Evolutionary conservation across 768 basidiomycete species (phyloP).

Genomic region (Lentinula lateritia): DNA sequence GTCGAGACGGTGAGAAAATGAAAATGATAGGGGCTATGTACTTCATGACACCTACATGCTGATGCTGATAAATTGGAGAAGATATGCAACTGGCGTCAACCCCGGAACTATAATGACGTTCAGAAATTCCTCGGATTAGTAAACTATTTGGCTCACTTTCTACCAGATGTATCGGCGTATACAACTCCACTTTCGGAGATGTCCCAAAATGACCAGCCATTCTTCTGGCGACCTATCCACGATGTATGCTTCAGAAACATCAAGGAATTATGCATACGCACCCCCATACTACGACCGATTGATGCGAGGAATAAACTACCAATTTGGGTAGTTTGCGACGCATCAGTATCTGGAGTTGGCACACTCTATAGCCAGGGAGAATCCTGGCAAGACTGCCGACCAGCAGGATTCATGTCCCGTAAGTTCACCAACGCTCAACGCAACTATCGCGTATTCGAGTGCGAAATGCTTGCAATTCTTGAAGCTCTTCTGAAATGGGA

Average conservation of each 20-base stretch:
- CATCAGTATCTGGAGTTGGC: background rate
- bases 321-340: constrained; percentile 2
- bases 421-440: constrained; percentile 17
- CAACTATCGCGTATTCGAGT: constrained; percentile 17
- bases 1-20: too few species aligned
- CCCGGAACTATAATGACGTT: constrained; percentile 16
- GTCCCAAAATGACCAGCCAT: constrained; percentile 13
- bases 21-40: too few species aligned
- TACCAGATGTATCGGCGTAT: constrained; percentile 20
- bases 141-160: constrained; percentile 21
- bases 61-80: constrained; percentile 23
- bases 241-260: constrained; percentile 13
- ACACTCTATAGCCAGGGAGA: constrained; percentile 18
- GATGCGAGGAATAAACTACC: background rate
- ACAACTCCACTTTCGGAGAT: constrained; percentile 16
- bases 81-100: constrained; percentile 20
- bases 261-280: constrained; percentile 8
- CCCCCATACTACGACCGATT: constrained; percentile 2
- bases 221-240: constrained; percentile 18
- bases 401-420: constrained; percentile 22
- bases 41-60: too few species aligned
- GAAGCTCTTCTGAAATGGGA: constrained; percentile 20
- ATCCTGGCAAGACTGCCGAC: constrained; percentile 17
- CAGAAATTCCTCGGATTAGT: constrained; percentile 24
- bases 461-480: constrained; percentile 10